These are phyloP conservation scores for Balamuthia mandrillaris DNA, from an alignment of 208 protist species.

Conservation along the genomic window DNA sequence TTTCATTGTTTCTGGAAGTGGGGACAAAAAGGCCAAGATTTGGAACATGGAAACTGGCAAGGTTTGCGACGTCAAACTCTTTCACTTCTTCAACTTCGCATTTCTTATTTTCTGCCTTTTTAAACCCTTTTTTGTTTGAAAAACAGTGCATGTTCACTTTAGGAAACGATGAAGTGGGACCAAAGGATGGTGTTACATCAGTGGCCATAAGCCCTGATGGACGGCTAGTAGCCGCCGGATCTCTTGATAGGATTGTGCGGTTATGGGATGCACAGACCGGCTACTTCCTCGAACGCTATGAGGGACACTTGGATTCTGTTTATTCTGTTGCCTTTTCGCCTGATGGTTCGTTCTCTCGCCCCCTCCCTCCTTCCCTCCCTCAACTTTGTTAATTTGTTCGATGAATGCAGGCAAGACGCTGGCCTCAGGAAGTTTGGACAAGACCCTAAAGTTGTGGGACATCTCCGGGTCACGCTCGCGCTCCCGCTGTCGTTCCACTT, in stretches of 20 bases:
- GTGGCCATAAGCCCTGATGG: conserved; percentile 62
- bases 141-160: conserved; percentile 46
- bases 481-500: conserved; percentile 51
- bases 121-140: not conserved
- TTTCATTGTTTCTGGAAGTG: conserved; percentile 68
- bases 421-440: conserved; percentile 57
- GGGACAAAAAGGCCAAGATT: conserved; percentile 70
- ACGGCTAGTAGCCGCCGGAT: conserved; percentile 58
- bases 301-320: conserved; percentile 68
- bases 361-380: no score
- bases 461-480: conserved; percentile 28
- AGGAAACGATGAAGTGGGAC: conserved; percentile 65
- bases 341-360: no score
- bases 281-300: conserved; percentile 59
- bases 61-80: not conserved
- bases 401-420: conserved; percentile 58
- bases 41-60: conserved; percentile 67
- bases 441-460: conserved; percentile 63
- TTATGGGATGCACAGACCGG: conserved; percentile 65
- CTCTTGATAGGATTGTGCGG: conserved; percentile 64
- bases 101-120: not conserved
- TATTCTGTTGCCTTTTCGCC: conserved; percentile 66
- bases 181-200: conserved; percentile 69
- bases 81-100: not conserved
- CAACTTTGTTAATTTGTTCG: no score